Evolutionary conservation across 2,329 filamentous ascomycete species (phyloP), one percentile per base, ranked within the genome.

Genomic region (Chaetomium sp.): DNA sequence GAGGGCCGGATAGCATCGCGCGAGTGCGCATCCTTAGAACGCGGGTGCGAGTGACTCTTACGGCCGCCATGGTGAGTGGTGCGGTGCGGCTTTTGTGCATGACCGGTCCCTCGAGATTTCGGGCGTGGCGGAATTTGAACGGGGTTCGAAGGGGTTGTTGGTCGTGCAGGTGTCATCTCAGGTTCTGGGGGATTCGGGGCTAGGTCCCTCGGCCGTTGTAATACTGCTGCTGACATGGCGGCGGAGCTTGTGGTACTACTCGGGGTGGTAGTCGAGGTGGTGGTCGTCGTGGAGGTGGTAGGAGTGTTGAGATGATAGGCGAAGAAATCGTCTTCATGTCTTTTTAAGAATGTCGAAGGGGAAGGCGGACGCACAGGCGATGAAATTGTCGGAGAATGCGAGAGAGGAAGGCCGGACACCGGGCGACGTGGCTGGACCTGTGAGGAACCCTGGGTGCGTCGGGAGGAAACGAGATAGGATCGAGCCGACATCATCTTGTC

Each of bases 1-100:
- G 81, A 83, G 0, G 82, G 76, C 5, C 82, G 78, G 27, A 86
- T 73, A 12, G 75, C 71, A 55, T 82, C 79, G 5, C 79, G 75
- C 1, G 77, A 76, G 65, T 79, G 77, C 1, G 72, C 68, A 53
- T 78, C 74, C 56, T 69, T 71, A 7, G 69, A 67, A 42, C 69
- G 69, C 19, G 62, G 53, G 43, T 54, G 62, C 8, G 67, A 60
- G 27, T 65, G 66, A 41, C 68, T 68, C 51, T 68, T 68, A 44
- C 71, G 70, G 49, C 74, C 70, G 33, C 66, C 67, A 56, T 71
- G 67, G 51, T 71, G 69, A 27, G 19, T 27, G 19, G 19, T 27
- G 41, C 73, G 71, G 64, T 67, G 74, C 59, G 59, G 48, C 48
- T 70, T 69, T 37, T 72, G 68, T 11, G 64, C 59, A 58, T 71